These are phyloP conservation scores for Cryptosporidium canis DNA, from an alignment of 169 alveolate genomes.

Conservation along the genomic window DNA sequence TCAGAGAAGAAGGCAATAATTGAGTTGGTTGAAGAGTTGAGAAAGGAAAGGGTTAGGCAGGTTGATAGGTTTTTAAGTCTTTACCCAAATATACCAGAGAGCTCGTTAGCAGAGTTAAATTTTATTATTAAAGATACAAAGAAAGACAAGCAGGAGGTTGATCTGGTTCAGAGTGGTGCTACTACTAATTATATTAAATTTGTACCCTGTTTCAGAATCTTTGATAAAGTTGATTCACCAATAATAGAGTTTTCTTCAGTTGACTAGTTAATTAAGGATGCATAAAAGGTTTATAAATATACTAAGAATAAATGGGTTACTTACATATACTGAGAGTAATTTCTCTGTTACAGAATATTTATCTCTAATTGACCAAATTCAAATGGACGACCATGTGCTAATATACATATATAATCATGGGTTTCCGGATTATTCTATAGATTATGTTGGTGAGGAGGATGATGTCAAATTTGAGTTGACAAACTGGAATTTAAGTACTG, in stretches of 20 bases:
- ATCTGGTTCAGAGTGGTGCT: neutral
- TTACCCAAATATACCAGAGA: constrained; percentile 46
- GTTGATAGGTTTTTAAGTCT: constrained; percentile 6
- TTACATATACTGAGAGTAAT: constrained; percentile 32
- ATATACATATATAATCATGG: constrained; percentile 62
- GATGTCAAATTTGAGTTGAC: neutral
- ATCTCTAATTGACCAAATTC: neutral
- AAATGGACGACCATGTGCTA: neutral
- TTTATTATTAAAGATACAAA: constrained; percentile 24
- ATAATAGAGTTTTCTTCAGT: constrained; percentile 10
- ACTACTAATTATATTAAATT: neutral
- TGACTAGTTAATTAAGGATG: constrained; percentile 7
- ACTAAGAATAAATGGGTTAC: constrained; percentile 41
- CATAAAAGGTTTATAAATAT: neutral
- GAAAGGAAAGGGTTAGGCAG: constrained; percentile 7
- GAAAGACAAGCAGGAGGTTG: neutral
- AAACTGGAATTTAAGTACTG: neutral
- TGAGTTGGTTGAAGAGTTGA: constrained; percentile 2
- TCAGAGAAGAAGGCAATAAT: constrained; percentile 31
- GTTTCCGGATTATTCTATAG: constrained; percentile 62
- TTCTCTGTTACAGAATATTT: neutral
- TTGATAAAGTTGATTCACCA: neutral
- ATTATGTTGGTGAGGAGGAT: neutral
- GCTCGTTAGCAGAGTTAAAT: neutral
- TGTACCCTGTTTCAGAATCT: constrained; percentile 2